Evolutionary conservation across 768 basidiomycete genomes (phyloP).

Genomic region (Sarcodon aspratus): DNA sequence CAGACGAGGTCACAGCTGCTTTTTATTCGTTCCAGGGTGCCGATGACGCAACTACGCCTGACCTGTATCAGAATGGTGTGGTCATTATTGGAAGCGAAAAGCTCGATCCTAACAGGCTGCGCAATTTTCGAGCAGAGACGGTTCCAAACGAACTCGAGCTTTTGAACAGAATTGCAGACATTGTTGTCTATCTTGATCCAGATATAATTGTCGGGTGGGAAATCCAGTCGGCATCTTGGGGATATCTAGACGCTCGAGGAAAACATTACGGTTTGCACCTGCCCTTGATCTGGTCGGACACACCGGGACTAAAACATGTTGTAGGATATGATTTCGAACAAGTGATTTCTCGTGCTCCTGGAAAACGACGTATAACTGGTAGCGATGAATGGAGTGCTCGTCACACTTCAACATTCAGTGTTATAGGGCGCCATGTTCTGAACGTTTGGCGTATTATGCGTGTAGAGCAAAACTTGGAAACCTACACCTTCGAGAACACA

Average conservation of each 20-base stretch:
- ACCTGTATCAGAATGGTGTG: slow-evolving; percentile 30
- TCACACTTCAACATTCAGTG: slow-evolving; percentile 73
- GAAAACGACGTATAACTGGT: slow-evolving; percentile 20
- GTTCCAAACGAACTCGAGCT: slow-evolving; percentile 70
- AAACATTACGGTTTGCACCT: slow-evolving; percentile 36
- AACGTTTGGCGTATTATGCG: slow-evolving; percentile 93
- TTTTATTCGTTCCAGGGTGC: slow-evolving; percentile 63
- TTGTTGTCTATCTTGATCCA: slow-evolving; percentile 70
- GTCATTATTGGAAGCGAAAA: slow-evolving; percentile 37
- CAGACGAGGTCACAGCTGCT: slow-evolving; percentile 53
- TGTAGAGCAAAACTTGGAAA: slow-evolving; percentile 63
- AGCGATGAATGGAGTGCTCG: slow-evolving; percentile 60
- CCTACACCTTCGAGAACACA: slow-evolving; percentile 86
- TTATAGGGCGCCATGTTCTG: slow-evolving; percentile 81
- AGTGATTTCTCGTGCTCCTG: slow-evolving; percentile 65
- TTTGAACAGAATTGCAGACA: slow-evolving; percentile 65
- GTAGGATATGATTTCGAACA: slow-evolving; percentile 68
- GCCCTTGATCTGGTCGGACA: background rate
- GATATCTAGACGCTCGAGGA: slow-evolving; percentile 70
- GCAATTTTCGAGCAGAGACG: slow-evolving; percentile 33
- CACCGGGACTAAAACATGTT: background rate
- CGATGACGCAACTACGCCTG: slow-evolving; percentile 25
- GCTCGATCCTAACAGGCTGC: slow-evolving; percentile 29
- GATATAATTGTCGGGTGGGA: slow-evolving; percentile 94
- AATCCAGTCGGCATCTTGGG: slow-evolving; percentile 81